These are phyloP conservation scores for Dryas octopetala DNA, from an alignment of 306 rosid genomes.

Conservation along the genomic window DNA sequence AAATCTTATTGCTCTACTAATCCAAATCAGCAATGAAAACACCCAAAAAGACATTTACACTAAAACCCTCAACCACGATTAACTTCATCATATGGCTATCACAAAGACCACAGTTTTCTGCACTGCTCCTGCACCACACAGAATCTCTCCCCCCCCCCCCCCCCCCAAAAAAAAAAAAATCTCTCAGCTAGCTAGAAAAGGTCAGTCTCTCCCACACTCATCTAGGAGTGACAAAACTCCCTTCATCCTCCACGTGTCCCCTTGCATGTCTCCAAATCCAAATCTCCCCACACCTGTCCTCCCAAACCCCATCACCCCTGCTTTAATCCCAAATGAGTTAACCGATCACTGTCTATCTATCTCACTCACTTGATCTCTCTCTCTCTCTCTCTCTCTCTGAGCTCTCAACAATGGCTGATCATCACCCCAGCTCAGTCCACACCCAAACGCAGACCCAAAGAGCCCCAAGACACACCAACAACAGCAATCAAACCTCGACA, in stretches of 20 bases:
- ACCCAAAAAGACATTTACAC: too few species aligned
- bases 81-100: too few species aligned
- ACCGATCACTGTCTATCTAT: background rate
- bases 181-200: slow-evolving; percentile 14
- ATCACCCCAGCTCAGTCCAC: background rate
- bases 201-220: slow-evolving; percentile 24
- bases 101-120: background rate
- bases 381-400: background rate
- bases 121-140: slow-evolving; percentile 1
- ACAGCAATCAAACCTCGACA: slow-evolving; percentile 3
- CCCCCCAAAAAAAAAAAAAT: too few species aligned
- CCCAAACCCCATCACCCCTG: background rate
- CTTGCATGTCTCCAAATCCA: slow-evolving; percentile 44
- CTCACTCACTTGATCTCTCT: background rate
- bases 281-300: slow-evolving; percentile 31
- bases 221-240: slow-evolving; percentile 1
- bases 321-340: background rate
- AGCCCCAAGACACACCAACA: slow-evolving; percentile 8
- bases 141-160: background rate
- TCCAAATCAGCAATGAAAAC: too few species aligned
- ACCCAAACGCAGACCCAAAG: slow-evolving; percentile 29
- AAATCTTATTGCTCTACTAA: too few species aligned
- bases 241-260: slow-evolving; percentile 45
- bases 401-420: slow-evolving; percentile 57
- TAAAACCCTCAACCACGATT: too few species aligned